Evolutionary conservation across 73 alveolate genomes (phyloP).

Genomic region (Effrenium voratum): DNA sequence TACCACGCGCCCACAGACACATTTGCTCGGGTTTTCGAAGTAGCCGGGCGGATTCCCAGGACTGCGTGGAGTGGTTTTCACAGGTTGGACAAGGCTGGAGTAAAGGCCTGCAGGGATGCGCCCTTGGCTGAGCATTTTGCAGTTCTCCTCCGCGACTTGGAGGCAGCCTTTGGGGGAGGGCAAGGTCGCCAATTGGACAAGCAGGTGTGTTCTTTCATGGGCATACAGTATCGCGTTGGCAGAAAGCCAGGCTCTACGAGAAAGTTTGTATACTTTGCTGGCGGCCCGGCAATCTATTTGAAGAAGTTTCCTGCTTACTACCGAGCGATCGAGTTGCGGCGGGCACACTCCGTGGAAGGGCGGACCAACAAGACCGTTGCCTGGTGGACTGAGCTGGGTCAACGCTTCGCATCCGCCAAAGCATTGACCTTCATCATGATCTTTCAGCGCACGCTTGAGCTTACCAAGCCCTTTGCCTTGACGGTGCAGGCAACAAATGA

Average conservation of each 20-base stretch:
- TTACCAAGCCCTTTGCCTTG: background rate
- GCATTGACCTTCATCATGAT: background rate
- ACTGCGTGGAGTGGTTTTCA: background rate
- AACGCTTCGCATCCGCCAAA: background rate
- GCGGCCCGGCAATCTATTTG: too few species aligned
- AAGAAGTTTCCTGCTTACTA: too few species aligned
- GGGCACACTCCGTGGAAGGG: background rate
- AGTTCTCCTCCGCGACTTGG: background rate
- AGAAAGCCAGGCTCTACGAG: background rate
- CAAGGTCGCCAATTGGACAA: background rate
- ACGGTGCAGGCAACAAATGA: background rate
- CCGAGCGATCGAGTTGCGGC: background rate
- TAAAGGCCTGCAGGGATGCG: background rate
- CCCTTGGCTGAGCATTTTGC: background rate
- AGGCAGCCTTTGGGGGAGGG: background rate
- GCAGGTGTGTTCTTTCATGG: background rate
- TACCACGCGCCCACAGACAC: too few species aligned
- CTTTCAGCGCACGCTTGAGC: background rate
- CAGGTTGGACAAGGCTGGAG: background rate
- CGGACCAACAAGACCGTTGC: background rate
- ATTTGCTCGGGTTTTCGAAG: background rate
- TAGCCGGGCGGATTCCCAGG: background rate
- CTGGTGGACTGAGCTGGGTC: slow-evolving; percentile 13
- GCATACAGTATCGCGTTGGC: background rate
- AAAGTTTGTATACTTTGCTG: background rate